Base-by-base conservation (phyloP, 2,329 filamentous ascomycete species). In the Cladosporium sp. region DNA sequence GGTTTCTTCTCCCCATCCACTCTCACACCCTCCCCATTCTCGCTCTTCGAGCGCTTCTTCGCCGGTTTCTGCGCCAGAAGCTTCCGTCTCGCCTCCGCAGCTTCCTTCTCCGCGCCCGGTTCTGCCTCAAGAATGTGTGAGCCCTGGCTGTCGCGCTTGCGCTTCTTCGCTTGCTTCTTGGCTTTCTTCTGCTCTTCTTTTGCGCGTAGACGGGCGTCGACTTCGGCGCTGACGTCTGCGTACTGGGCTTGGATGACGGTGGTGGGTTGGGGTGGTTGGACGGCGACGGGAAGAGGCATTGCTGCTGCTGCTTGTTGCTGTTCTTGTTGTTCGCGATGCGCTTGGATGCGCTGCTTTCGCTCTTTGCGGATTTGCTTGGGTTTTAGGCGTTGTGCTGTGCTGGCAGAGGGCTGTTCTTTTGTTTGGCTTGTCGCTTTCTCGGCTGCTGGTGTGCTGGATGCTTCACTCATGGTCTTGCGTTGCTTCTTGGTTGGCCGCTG, bases 121-220 rank as follows among this genome's bases (percentile, higher is more conserved):
- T 71, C 64, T 4, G 64, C 61, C 48, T 67, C 63, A 13, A 65
- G 48, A 30, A 66, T 43, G 57, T 69, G 68, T 23, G 70, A 75
- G 53, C 70, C 74, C 34, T 48, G 65, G 48, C 72, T 75, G 36
- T 76, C 74, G 1, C 76, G 70, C 67, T 78, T 78, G 18, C 76
- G 73, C 69, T 77, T 77, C 70, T 73, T 75, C 43, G 70, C 65
- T 67, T 68, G 62, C 36, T 68, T 70, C 51, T 67, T 67, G 7
- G 61, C 65, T 13, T 67, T 67, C 13, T 70, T 67, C 65, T 71
- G 71, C 21, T 70, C 70, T 36, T 68, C 69, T 63, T 76, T 78
- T 4, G 73, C 72, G 48, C 72, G 70, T 10, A 77, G 64, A 5
- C 75, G 70, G 26, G 70, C 71, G 1, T 72, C 71, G 2, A 76